Evolutionary conservation across 768 basidiomycete genomes (phyloP), one percentile per base, ranked within the genome.

Genomic region (Chalciporus sphaerocephalus): DNA sequence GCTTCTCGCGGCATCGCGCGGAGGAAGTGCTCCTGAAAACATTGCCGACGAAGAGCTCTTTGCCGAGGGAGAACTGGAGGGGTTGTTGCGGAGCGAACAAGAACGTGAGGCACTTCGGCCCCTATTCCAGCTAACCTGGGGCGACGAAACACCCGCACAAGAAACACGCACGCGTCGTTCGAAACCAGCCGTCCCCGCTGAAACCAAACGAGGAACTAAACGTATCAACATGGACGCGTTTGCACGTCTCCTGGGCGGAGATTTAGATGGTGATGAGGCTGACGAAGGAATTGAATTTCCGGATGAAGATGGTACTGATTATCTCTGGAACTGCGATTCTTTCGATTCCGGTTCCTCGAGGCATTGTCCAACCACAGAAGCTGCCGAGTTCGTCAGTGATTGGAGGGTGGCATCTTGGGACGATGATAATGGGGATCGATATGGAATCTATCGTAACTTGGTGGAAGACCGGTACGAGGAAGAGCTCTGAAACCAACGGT

Each of bases 1-100:
- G 51, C 64, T 82, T 21, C 73, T 91, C 25, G 66, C 73, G 0
- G 67, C 71, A 10, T 69, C 71, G 37, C 81, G 84, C 35, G 83
- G 85, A 36, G 82, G 81, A 27, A 72, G 72, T 38, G 68, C 67
- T 6, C 69, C 64, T 27, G 68, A 68, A 18, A 65, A 73, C 17
- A 78, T 91, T 16, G 50, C 55, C 2, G 88, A 92, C 48, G 81
- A 87, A 7, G 88, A 90, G 47, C 66, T 91, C 18, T 87, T 91
- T 48, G 74, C 66, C 3, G 74, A 78, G 23, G 83, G 80, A 3
- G 88, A 91, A 61, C 60, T 86, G 21, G 86, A 88, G 43, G 73
- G 68, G 16, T 42, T 87, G 22, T 52, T 87, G 17, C 67, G 88
- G 44, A 66, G 55, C 37, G 69, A 76, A 24, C 73, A 70, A 17